Evolutionary conservation across 2,329 filamentous ascomycete species (phyloP).

Genomic region (Cladobotryum protrusum): DNA sequence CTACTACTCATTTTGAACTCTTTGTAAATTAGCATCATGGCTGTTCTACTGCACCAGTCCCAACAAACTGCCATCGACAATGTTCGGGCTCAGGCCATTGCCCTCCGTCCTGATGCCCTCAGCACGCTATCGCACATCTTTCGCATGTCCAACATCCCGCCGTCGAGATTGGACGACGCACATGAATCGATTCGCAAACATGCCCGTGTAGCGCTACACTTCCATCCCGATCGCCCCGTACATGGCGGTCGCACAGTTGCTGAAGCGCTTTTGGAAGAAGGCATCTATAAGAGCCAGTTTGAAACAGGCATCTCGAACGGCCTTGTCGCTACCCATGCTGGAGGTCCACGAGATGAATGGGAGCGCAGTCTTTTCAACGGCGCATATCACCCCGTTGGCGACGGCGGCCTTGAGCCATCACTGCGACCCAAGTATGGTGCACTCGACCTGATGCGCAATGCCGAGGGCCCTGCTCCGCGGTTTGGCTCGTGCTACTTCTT

Average conservation of each 20-base stretch:
- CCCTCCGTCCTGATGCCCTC: constrained; percentile 1
- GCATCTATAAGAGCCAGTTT: constrained; percentile 15
- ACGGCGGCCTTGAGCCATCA: not conserved
- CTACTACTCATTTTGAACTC: not conserved
- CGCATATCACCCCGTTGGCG: constrained; percentile 7
- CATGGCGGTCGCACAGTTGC: constrained; percentile 9
- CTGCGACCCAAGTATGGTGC: constrained; percentile 17
- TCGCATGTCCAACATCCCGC: constrained; percentile 6
- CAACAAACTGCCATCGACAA: constrained; percentile 6
- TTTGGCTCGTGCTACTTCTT: constrained; percentile 18
- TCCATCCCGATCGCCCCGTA: constrained; percentile 17
- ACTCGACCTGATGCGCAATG: constrained; percentile 13
- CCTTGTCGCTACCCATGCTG: constrained; percentile 10
- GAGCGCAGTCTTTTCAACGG: constrained; percentile 5
- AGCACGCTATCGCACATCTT: constrained; percentile 2
- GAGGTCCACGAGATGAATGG: constrained; percentile 13
- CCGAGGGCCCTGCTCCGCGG: constrained; percentile 15
- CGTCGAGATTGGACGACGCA: not conserved
- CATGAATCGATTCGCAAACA: constrained; percentile 4
- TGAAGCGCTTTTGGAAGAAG: constrained; percentile 10
- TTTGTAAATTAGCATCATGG: not conserved
- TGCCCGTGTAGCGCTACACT: constrained; percentile 15
- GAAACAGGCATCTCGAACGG: constrained; percentile 18
- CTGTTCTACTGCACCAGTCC: not conserved
- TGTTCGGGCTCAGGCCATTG: constrained; percentile 2